Conservation (phyloP, 2,329 filamentous ascomycete species). For the Bipolaris gigantea region DNA sequence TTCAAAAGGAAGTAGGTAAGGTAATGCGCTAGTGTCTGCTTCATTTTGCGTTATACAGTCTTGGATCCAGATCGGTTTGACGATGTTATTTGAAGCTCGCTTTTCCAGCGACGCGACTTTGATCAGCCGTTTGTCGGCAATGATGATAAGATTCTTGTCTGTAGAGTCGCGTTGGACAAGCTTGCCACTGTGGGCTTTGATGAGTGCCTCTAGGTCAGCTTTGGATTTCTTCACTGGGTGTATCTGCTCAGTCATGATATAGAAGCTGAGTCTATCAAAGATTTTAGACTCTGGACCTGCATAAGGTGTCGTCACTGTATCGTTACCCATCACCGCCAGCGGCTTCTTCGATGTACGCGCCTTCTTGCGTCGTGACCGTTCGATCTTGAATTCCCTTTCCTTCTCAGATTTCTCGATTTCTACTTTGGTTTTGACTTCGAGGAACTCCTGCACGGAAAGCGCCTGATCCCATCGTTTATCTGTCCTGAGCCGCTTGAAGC, state of each 20-base stretch:
- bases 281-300: conserved; percentile 62
- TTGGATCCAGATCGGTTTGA: conserved; percentile 79
- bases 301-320: conserved; percentile 54
- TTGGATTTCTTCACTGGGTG: conserved; percentile 75
- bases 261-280: conserved; percentile 79
- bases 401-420: conserved; percentile 65
- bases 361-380: conserved; percentile 65
- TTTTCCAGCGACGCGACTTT: conserved; percentile 85
- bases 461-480: conserved; percentile 85
- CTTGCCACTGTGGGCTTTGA: conserved; percentile 81
- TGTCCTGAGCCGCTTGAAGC: conserved; percentile 78
- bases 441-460: conserved; percentile 76
- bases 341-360: conserved; percentile 65
- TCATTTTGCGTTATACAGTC: conserved; percentile 72
- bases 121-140: conserved; percentile 78
- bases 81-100: conserved; percentile 67
- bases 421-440: conserved; percentile 68
- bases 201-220: conserved; percentile 73
- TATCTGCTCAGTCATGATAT: conserved; percentile 75
- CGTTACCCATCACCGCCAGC: conserved; percentile 72
- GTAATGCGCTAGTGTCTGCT: conserved; percentile 55
- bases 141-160: conserved; percentile 64
- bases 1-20: conserved; percentile 66
- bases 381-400: conserved; percentile 69
- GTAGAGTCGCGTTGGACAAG: conserved; percentile 74